A percentile compares a stretch with the other conserved stretches of the same genome.
phyloP scores from a whole-genome alignment of 345 rosid genomes.

The Lagerstroemia speciosa region DNA sequence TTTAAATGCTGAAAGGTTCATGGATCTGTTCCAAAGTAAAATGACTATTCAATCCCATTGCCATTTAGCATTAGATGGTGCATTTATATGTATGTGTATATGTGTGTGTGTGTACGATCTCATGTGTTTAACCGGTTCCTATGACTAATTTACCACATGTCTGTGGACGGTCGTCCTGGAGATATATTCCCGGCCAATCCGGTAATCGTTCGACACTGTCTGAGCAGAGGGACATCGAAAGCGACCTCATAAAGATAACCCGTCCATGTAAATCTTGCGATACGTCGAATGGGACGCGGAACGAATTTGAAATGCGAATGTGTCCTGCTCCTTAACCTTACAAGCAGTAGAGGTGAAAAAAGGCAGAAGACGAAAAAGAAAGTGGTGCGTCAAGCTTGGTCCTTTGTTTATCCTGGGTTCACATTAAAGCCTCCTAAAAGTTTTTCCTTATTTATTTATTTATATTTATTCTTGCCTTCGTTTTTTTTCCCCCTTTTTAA shows the following conservation, averaged over 20 bases:
- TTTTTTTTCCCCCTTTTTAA: too few relatives aligned
- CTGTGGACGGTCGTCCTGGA: too few relatives aligned
- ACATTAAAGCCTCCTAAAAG: background rate
- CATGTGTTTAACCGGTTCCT: too few relatives aligned
- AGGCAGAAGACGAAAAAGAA: background rate
- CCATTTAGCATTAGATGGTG: too few relatives aligned
- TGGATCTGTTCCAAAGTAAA: background rate
- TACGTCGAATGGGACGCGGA: background rate
- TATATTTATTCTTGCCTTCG: too few relatives aligned
- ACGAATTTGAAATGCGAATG: background rate
- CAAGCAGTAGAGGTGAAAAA: background rate
- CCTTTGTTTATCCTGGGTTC: conserved; percentile 1
- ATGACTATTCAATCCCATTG: background rate
- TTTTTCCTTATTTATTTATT: too few relatives aligned
- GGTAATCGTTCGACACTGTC: background rate
- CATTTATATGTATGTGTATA: too few relatives aligned
- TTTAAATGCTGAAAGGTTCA: background rate
- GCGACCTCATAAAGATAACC: background rate
- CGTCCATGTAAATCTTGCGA: background rate
- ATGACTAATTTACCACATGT: too few relatives aligned
- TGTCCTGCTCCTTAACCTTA: background rate
- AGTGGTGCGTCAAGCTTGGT: background rate
- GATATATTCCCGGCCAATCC: background rate
- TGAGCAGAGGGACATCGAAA: background rate
- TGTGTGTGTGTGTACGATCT: too few relatives aligned